Evolutionary conservation across 2,329 filamentous ascomycete species (phyloP).

Genomic region (Bipolaris zeicola): DNA sequence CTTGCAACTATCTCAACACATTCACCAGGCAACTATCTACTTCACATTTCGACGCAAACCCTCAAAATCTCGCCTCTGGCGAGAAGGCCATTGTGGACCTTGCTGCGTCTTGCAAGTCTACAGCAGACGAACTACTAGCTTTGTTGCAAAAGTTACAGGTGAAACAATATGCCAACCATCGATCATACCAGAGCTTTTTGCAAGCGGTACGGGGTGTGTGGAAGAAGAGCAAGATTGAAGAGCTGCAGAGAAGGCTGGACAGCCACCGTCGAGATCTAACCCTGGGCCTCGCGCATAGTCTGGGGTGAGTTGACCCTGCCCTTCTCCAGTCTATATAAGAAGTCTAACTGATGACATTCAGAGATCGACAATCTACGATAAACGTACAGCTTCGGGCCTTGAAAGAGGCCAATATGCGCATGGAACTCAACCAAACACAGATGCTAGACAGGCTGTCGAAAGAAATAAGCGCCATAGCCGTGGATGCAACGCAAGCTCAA

Average conservation of each 20-base stretch:
- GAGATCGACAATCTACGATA: not conserved
- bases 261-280: not conserved
- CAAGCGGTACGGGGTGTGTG: not conserved
- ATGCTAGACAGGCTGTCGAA: not conserved
- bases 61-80: not conserved
- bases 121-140: not conserved
- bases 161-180: not conserved
- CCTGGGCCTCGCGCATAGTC: not conserved
- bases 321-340: not conserved
- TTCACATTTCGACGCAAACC: not conserved
- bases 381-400: not conserved
- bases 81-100: not conserved
- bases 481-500: not conserved
- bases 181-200: not conserved
- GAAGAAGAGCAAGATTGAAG: not conserved
- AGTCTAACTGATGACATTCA: not conserved
- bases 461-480: not conserved
- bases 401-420: not conserved
- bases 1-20: not conserved
- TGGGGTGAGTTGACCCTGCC: not conserved
- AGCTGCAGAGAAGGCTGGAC: not conserved
- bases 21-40: not conserved
- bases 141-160: not conserved
- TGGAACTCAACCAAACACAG: not conserved
- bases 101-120: not conserved